Percentiles rank a stretch among this genome's conserved stretches.
These are phyloP conservation scores for Neospermospora avenae DNA, from an alignment of 2,329 filamentous ascomycete genomes.

Conservation along the genomic window DNA sequence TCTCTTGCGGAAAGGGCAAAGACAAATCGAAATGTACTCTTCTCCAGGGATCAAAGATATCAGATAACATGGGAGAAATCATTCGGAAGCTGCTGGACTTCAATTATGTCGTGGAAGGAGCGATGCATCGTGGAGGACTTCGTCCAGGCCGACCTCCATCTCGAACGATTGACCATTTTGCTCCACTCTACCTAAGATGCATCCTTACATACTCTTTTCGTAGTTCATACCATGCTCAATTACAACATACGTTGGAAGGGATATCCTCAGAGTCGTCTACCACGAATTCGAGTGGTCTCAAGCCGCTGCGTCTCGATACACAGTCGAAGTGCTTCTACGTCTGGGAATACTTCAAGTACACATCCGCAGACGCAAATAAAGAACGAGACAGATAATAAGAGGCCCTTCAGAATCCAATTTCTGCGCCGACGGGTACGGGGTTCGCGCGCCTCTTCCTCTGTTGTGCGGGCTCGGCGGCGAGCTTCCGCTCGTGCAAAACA, in stretches of 20 bases:
- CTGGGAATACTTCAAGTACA: slow-evolving; percentile 15
- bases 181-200: slow-evolving; percentile 27
- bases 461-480: slow-evolving; percentile 17
- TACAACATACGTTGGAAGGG: slow-evolving; percentile 32
- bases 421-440: slow-evolving; percentile 13
- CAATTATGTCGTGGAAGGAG: slow-evolving; percentile 14
- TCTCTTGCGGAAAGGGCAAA: slow-evolving; percentile 60
- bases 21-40: slow-evolving; percentile 65
- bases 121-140: not conserved
- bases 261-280: slow-evolving; percentile 29
- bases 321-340: slow-evolving; percentile 15
- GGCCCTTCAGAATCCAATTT: slow-evolving; percentile 15
- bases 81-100: not conserved
- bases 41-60: slow-evolving; percentile 64
- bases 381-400: slow-evolving; percentile 21
- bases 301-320: slow-evolving; percentile 10
- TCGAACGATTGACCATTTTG: not conserved
- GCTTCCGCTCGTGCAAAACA: slow-evolving; percentile 21
- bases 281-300: slow-evolving; percentile 27
- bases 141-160: not conserved
- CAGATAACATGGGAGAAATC: slow-evolving; percentile 20
- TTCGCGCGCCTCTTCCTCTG: slow-evolving; percentile 15
- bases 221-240: slow-evolving; percentile 25
- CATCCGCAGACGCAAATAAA: slow-evolving; percentile 6
- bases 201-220: slow-evolving; percentile 22